These are phyloP conservation scores for Schizothecium vesticola DNA, from an alignment of 495 filamentous ascomycete species.

Conservation along the genomic window DNA sequence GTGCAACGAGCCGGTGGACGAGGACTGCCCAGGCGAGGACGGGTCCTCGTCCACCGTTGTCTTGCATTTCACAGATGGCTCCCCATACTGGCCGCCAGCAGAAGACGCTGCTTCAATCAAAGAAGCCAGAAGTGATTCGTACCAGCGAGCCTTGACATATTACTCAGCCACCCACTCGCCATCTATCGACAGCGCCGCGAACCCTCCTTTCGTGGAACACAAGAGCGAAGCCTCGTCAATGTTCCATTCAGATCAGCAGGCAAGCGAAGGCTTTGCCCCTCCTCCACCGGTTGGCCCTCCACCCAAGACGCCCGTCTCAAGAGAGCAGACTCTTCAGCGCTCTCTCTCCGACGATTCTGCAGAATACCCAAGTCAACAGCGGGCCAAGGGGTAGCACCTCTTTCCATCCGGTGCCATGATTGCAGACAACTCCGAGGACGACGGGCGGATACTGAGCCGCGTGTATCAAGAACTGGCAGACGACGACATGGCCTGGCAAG, in stretches of 20 bases:
- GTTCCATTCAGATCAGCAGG: neutral
- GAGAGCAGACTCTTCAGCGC: neutral
- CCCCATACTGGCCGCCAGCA: constrained; percentile 2
- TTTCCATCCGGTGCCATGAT: constrained; percentile 16
- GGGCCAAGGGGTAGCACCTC: constrained; percentile 4
- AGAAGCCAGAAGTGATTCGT: constrained; percentile 1
- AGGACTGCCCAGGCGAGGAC: neutral
- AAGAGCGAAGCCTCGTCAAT: neutral
- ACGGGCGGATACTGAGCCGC: constrained; percentile 15
- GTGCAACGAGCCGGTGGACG: neutral
- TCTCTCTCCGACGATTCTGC: neutral
- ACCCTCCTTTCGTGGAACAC: neutral
- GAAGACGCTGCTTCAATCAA: neutral
- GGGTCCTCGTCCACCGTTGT: neutral
- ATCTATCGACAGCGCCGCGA: constrained; percentile 1
- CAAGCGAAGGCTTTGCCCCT: neutral
- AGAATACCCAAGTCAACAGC: neutral
- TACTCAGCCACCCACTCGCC: constrained; percentile 12
- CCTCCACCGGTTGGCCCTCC: neutral
- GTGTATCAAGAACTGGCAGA: constrained; percentile 25
- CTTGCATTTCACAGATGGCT: neutral
- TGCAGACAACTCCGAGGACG: neutral
- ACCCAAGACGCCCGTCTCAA: neutral
- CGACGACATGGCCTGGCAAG: constrained; percentile 12
- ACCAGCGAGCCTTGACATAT: constrained; percentile 6